These are phyloP conservation scores for Lolium multiflorum DNA, from an alignment of 176 grass and related monocot species.

Conservation along the genomic window DNA sequence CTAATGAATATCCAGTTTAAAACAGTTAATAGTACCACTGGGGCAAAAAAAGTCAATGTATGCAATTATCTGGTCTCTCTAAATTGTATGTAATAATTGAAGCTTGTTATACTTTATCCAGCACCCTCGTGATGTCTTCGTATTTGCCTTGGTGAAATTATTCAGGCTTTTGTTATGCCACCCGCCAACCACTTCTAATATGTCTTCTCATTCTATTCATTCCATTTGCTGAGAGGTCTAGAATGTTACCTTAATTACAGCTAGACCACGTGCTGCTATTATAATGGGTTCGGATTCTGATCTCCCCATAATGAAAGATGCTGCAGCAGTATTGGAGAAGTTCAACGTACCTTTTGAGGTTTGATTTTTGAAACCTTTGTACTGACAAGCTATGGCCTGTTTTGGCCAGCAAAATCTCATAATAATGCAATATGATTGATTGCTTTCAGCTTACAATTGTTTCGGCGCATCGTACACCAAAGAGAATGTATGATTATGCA, in stretches of 20 bases:
- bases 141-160: slow-evolving; percentile 5
- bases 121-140: background rate
- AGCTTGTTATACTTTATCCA: slow-evolving; percentile 8
- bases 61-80: slow-evolving; percentile 1
- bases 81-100: slow-evolving; percentile 15
- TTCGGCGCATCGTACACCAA: slow-evolving; percentile 86
- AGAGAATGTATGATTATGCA: slow-evolving; percentile 82
- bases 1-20: background rate
- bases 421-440: slow-evolving; percentile 22
- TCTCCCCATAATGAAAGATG: slow-evolving; percentile 88
- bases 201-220: background rate
- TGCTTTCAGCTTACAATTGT: slow-evolving; percentile 81
- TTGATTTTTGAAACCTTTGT: slow-evolving; percentile 34
- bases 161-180: slow-evolving; percentile 17
- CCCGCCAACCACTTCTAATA: slow-evolving; percentile 18
- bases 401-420: slow-evolving; percentile 11
- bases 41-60: background rate
- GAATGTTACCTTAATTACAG: slow-evolving; percentile 46
- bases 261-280: slow-evolving; percentile 64
- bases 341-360: slow-evolving; percentile 87
- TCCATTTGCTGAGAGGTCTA: slow-evolving; percentile 28
- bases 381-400: slow-evolving; percentile 25
- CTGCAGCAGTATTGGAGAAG: slow-evolving; percentile 59
- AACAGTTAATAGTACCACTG: background rate
- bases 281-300: slow-evolving; percentile 98